These are phyloP conservation scores for Rhynchospora breviuscula DNA, from an alignment of 176 grass and related monocot species.

Conservation along the genomic window DNA sequence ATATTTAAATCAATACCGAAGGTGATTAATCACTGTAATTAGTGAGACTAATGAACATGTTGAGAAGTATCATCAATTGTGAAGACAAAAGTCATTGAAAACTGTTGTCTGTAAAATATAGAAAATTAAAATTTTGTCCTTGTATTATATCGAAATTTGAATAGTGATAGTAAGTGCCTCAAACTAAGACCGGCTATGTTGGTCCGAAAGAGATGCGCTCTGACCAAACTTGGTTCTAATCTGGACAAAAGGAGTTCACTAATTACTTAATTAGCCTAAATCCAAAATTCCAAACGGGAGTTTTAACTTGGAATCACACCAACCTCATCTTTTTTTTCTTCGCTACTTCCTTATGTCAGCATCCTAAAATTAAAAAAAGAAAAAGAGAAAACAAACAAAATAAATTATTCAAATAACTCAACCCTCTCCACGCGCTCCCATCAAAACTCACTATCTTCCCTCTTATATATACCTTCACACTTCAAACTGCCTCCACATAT, in stretches of 20 bases:
- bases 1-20: background rate
- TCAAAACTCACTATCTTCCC: background rate
- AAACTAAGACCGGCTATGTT: background rate
- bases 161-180: background rate
- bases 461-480: background rate
- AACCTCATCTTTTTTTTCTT: background rate
- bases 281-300: background rate
- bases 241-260: background rate
- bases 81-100: background rate
- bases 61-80: background rate
- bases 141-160: background rate
- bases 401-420: constrained; percentile 8
- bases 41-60: background rate
- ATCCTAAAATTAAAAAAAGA: background rate
- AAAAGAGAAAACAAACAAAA: background rate
- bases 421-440: background rate
- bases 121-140: too few species aligned
- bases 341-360: background rate
- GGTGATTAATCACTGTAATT: background rate
- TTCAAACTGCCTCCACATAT: constrained; percentile 3
- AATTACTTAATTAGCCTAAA: background rate
- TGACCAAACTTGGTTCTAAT: background rate
- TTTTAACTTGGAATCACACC: background rate
- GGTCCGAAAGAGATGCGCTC: background rate
- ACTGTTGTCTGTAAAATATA: background rate